Base-by-base conservation (phyloP, 2,329 filamentous ascomycete species). In the Cladosporium sp. region DNA sequence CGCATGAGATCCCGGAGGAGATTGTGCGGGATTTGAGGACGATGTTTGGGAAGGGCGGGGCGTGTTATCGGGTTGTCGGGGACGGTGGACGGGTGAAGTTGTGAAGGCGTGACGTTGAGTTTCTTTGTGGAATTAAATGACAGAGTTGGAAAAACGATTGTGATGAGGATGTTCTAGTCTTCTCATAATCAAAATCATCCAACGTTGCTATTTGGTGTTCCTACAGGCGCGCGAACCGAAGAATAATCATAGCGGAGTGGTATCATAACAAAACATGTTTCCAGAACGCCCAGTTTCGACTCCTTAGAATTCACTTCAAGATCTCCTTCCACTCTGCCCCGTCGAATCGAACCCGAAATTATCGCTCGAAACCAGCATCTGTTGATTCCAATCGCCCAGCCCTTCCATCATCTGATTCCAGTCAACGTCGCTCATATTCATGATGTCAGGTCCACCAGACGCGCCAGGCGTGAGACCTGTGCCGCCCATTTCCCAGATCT, bases 1-100 rank as follows among this genome's bases (percentile, higher is more conserved):
- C 84, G 0, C 78, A 77, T 57, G 84, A 86, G 69, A 71, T 72
- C 35, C 83, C 83, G 0, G 72, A 80, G 2, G 67, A 74, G 19
- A 65, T 86, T 7, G 78, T 75, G 0, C 69, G 67, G 4, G 83
- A 86, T 66, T 58, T 86, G 55, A 72, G 72, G 58, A 70, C 70
- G 7, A 85, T 85, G 82, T 85, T 85, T 72, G 78, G 79, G 0
- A 75, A 74, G 58, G 73, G 71, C 1, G 67, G 67, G 6, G 40
- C 65, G 9, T 69, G 66, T 32, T 62, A 66, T 25, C 44, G 44
- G n/a, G n/a, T n/a, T n/a, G n/a, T n/a, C n/a, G n/a, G n/a, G n/a
- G n/a, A n/a, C n/a, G n/a, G n/a, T n/a, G n/a, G n/a, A n/a, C n/a
- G n/a, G n/a, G n/a, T n/a, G n/a, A n/a, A n/a, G n/a, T n/a, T n/a